phyloP scores from a whole-genome alignment of 2,329 filamentous ascomycete genomes.

The Acephala macrosclerotiorum region DNA sequence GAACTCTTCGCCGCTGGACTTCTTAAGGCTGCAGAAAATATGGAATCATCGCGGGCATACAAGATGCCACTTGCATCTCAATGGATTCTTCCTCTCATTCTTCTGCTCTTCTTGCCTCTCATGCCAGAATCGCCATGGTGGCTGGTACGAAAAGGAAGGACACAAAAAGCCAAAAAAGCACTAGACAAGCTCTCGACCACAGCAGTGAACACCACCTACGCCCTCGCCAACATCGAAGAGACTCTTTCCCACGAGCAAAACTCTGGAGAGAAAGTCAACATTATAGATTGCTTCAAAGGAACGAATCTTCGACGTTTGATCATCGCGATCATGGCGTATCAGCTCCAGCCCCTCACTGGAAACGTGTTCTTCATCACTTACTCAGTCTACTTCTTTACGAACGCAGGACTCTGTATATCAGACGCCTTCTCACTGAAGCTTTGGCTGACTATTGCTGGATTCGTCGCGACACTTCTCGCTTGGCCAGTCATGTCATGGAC shows the following conservation, averaged over 20 bases:
- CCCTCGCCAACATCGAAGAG: conserved; percentile 11
- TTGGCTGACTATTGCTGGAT: conserved; percentile 10
- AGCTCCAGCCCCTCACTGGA: conserved; percentile 15
- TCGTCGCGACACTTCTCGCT: conserved; percentile 8
- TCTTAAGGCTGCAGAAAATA: conserved; percentile 5
- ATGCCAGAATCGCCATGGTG: conserved; percentile 16
- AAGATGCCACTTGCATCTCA: conserved; percentile 13
- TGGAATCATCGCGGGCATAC: conserved; percentile 4
- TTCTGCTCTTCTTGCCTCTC: conserved; percentile 5
- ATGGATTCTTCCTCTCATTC: conserved; percentile 1
- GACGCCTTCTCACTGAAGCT: conserved; percentile 13
- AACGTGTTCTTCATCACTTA: conserved; percentile 10
- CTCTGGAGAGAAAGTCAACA: conserved; percentile 4
- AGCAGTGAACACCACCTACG: conserved; percentile 9
- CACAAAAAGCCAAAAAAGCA: conserved; percentile 1
- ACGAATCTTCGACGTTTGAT: conserved; percentile 9
- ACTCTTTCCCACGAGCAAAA: conserved; percentile 3
- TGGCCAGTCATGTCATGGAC: conserved; percentile 14
- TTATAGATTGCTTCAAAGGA: conserved; percentile 11
- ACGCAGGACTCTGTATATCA: conserved; percentile 8
- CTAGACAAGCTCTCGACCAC: conserved; percentile 6
- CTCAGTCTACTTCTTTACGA: conserved; percentile 16
- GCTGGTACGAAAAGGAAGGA: conserved; percentile 12
- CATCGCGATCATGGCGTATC: conserved; percentile 12
- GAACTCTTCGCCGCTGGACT: conserved; percentile 14